Base-by-base conservation (phyloP, 257 asterid species). In the Perilla frutescens region DNA sequence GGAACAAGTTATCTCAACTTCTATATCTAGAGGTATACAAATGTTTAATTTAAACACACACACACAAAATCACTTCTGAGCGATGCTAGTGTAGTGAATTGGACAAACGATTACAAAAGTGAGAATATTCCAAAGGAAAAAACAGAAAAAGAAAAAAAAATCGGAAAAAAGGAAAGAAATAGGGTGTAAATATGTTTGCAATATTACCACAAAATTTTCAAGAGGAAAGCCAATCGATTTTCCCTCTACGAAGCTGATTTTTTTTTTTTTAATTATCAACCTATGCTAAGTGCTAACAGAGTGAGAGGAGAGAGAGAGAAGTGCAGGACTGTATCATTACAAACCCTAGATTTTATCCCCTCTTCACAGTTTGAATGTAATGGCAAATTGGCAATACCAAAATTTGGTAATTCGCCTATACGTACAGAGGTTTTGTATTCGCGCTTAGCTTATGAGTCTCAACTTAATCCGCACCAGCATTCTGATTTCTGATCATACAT, bases 261-360 rank as follows among this genome's bases (percentile, higher is more conserved):
- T 4, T 34, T 34, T 34, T 34, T 34, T 34, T 66, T 66, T 32
- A 3, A 66, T 34, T 13, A 66, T 32, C 58, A 9, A 26, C 39
- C 8, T 26, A 11, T 48, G 44, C 39, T 3, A 6, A 51, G 50
- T 14, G 62, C 15, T 37, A 39, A 14, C 31, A 36, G 13, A 10
- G 11, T 29, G 73, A 36, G 45, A 55, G 56, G 71, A 40, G 14
- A 56, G 44, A 51, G 39, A 63, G 34, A n/a, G 72, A 12, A 13
- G n/a, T 47, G 51, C n/a, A 47, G 70, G 40, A 20, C 14, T 6
- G 20, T 55, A 53, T 47, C 51, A 31, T 10, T 51, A 10, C 54
- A 70, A 72, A 51, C 82, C 82, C 75, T 78, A 72, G 47, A 14
- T 13, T 41, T 37, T 7, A 4, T n/a, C 68, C 45, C 39, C 58